phyloP scores from a whole-genome alignment of 2,329 filamentous ascomycete species.

The Fusarium sp. region DNA sequence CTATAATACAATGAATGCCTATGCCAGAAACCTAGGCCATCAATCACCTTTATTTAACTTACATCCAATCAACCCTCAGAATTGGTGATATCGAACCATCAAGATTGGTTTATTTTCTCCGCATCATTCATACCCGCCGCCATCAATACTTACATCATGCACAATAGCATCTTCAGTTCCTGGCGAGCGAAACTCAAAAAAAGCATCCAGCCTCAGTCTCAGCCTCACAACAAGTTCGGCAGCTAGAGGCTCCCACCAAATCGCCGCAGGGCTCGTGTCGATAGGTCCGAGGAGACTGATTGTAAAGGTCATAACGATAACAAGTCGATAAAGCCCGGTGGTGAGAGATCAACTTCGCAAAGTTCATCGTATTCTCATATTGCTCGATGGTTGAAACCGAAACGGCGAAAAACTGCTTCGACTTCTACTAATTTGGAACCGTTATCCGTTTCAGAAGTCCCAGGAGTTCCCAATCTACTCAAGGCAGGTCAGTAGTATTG shows the following conservation, averaged over 20 bases:
- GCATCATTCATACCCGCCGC: slow-evolving; percentile 20
- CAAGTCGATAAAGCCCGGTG: background rate
- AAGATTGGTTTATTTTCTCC: background rate
- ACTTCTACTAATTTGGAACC: slow-evolving; percentile 5
- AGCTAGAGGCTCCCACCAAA: slow-evolving; percentile 34
- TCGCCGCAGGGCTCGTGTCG: slow-evolving; percentile 21
- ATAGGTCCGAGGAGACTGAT: slow-evolving; percentile 8
- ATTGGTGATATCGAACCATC: background rate
- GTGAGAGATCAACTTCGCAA: slow-evolving; percentile 19
- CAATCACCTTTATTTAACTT: background rate
- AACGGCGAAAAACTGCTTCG: slow-evolving; percentile 29
- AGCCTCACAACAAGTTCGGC: slow-evolving; percentile 4
- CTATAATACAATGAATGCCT: background rate
- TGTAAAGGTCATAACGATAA: background rate
- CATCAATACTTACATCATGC: slow-evolving; percentile 29
- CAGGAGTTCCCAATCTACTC: slow-evolving; percentile 9
- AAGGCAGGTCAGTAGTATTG: slow-evolving; percentile 2
- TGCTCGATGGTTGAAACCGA: slow-evolving; percentile 30
- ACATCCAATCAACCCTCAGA: slow-evolving; percentile 2
- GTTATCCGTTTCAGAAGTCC: slow-evolving; percentile 8
- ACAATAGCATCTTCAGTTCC: slow-evolving; percentile 24
- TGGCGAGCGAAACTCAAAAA: slow-evolving; percentile 11
- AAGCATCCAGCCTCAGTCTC: background rate
- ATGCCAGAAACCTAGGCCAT: background rate
- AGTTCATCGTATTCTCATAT: slow-evolving; percentile 21